Base-by-base conservation (phyloP, 2,329 filamentous ascomycete genomes). In the Botrytis elliptica region DNA sequence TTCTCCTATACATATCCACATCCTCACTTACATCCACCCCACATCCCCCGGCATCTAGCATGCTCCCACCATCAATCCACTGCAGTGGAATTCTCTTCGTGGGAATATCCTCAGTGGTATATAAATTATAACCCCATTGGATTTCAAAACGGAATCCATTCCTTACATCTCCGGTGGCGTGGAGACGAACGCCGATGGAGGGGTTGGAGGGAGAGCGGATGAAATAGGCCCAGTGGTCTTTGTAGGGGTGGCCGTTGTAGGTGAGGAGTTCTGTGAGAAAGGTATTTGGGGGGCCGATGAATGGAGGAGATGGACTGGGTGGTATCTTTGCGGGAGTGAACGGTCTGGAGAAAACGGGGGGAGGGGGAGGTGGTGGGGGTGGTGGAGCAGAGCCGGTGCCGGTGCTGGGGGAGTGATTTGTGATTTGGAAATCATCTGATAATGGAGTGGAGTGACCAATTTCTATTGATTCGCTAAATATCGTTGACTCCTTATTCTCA, bases 1-100 rank as follows among this genome's bases (percentile, higher is more conserved):
- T 14, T 29, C n/a, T 18, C 2, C 14, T 33, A 33, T 18, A 57
- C n/a, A 57, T n/a, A 33, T 57, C 52, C 14, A 16, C 49, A 49
- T 25, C 20, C 4, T 8, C 49, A 46, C 4, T 16, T 6, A 6
- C 49, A 33, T 57, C 52, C 52, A 5, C n/a, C 14, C 3, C 52
- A 18, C n/a, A 29, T 8, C 14, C 2, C n/a, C 0, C n/a, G 2
- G 1, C n/a, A 29, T 57, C n/a, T 5, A 14, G 25, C n/a, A 14
- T 16, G n/a, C 12, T 16, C 5, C 49, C 25, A 12, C 25, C n/a
- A 18, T 18, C 7, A 57, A 33, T 14, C 52, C 52, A 57, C 3
- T 29, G n/a, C n/a, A 57, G n/a, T 18, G n/a, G 25, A 9, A 57
- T 29, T 6, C 16, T 29, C n/a, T 57, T 57, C 0, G 52, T 57